Evolutionary conservation across 768 basidiomycete genomes (phyloP).

Genomic region (Fistulinella prunicolor): DNA sequence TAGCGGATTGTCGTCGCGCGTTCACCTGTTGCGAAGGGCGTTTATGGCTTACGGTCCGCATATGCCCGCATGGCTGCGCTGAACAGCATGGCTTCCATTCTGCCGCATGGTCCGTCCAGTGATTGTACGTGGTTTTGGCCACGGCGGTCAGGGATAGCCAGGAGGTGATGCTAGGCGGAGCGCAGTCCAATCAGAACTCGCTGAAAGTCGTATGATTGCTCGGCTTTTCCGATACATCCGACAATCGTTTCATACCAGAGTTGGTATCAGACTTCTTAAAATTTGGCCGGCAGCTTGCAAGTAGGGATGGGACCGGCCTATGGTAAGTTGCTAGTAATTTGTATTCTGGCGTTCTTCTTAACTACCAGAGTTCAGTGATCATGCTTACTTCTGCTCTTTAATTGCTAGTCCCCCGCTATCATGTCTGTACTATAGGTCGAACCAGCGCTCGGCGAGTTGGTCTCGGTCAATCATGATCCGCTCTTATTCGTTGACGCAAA

Average conservation of each 20-base stretch:
- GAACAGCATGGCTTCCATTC: constrained; percentile 5
- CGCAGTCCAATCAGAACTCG: constrained; percentile 12
- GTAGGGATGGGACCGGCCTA: too few species aligned
- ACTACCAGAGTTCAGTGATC: too few species aligned
- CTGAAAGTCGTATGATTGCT: neutral
- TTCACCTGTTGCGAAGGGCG: neutral
- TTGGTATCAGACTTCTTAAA: too few species aligned
- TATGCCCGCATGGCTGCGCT: neutral
- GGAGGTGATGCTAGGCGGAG: neutral
- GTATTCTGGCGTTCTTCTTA: too few species aligned
- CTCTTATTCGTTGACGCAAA: neutral
- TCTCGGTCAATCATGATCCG: neutral
- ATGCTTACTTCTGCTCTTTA: too few species aligned
- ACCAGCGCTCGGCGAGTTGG: too few species aligned
- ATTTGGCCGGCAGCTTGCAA: too few species aligned
- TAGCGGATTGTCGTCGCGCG: neutral
- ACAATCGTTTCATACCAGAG: neutral
- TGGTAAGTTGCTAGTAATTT: too few species aligned
- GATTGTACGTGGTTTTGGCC: constrained; percentile 1
- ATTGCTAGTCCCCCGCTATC: too few species aligned
- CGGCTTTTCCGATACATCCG: constrained; percentile 5
- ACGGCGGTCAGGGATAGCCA: neutral
- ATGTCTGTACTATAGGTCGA: too few species aligned
- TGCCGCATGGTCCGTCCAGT: neutral
- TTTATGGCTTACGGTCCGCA: neutral